These are phyloP conservation scores for Chaetomium cochliodes DNA, from an alignment of 495 filamentous ascomycete species.

Conservation along the genomic window DNA sequence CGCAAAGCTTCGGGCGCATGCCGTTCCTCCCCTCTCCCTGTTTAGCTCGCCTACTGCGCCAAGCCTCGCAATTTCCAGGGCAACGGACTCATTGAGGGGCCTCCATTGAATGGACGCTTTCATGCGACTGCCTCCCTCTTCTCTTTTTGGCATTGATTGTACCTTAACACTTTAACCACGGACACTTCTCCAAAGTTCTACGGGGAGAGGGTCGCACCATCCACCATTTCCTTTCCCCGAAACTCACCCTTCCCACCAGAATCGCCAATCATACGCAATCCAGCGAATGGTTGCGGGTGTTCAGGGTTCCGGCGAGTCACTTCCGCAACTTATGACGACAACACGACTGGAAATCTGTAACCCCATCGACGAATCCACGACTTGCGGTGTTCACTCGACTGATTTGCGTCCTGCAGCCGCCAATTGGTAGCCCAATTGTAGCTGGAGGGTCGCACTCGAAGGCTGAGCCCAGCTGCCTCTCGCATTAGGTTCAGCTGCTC, in stretches of 20 bases:
- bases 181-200: not conserved
- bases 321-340: slow-evolving; percentile 5
- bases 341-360: not conserved
- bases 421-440: slow-evolving; percentile 16
- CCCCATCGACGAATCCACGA: not conserved
- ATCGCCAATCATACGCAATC: not conserved
- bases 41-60: slow-evolving; percentile 21
- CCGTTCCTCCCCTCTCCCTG: slow-evolving; percentile 8
- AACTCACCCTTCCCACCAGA: not conserved
- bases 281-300: not conserved
- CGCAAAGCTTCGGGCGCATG: slow-evolving; percentile 21
- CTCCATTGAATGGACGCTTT: not conserved
- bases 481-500: slow-evolving; percentile 22
- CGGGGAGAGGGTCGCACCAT: not conserved
- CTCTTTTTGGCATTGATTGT: not conserved
- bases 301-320: not conserved
- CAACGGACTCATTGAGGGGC: slow-evolving; percentile 17
- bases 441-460: slow-evolving; percentile 19
- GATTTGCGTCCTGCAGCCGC: not conserved
- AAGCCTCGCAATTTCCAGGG: slow-evolving; percentile 38
- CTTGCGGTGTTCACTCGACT: not conserved
- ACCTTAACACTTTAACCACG: no score
- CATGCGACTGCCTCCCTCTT: not conserved
- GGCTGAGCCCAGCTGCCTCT: slow-evolving; percentile 24
- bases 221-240: not conserved